These are phyloP conservation scores for Talaromyces thailandensis DNA, from an alignment of 495 filamentous ascomycete species.

Conservation along the genomic window DNA sequence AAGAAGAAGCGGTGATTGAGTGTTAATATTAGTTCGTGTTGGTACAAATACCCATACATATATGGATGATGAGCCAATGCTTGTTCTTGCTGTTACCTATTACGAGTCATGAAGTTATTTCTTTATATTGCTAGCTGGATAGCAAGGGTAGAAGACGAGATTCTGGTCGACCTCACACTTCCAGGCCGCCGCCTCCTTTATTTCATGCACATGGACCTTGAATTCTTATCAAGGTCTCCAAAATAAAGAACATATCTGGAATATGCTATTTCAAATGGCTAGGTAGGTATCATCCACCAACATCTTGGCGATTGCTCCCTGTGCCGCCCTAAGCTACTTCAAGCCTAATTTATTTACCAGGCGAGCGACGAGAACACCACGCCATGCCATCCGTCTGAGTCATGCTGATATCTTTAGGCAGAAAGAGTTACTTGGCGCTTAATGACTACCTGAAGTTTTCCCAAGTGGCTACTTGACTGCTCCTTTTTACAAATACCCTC, in stretches of 20 bases:
- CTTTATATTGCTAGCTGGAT: neutral
- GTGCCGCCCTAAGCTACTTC: neutral
- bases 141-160: neutral
- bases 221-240: neutral
- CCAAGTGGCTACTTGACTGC: neutral
- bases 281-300: neutral
- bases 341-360: neutral
- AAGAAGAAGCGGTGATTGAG: constrained; percentile 50
- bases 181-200: neutral
- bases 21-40: neutral
- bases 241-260: neutral
- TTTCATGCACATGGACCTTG: neutral
- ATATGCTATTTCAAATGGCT: neutral
- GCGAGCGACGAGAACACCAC: neutral
- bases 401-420: neutral
- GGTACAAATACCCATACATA: neutral
- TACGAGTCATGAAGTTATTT: neutral
- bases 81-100: neutral
- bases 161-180: neutral
- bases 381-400: neutral
- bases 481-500: neutral
- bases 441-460: neutral
- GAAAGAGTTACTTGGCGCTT: neutral
- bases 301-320: neutral
- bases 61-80: neutral